Evolutionary conservation across 345 rosid species (phyloP).

Genomic region (Pistacia vera): DNA sequence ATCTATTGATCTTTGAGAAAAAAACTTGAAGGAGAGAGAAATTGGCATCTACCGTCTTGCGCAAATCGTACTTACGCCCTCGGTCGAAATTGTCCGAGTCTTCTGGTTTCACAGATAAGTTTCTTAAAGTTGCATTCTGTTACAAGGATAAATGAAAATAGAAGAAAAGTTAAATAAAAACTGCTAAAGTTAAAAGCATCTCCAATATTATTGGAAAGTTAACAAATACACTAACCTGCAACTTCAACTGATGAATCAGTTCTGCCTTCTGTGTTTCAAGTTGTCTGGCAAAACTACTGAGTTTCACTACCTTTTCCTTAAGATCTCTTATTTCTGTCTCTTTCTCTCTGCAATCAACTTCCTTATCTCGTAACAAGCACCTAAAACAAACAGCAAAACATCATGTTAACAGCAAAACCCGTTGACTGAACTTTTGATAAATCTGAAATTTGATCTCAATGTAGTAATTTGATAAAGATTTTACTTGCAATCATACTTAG

Average conservation of each 20-base stretch:
- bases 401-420: too few relatives aligned
- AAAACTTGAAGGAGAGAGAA: not conserved
- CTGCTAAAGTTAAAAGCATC: too few relatives aligned
- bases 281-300: slow-evolving; percentile 56
- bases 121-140: slow-evolving; percentile 48
- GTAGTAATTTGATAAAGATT: not conserved
- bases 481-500: not conserved
- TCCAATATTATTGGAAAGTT: too few relatives aligned
- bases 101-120: slow-evolving; percentile 27
- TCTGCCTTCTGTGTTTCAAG: slow-evolving; percentile 67
- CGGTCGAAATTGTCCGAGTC: slow-evolving; percentile 25
- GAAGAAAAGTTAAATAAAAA: not conserved
- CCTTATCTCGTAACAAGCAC: slow-evolving; percentile 81
- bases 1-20: not conserved
- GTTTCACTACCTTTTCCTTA: slow-evolving; percentile 74
- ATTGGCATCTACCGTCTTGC: slow-evolving; percentile 45
- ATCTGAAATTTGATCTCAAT: not conserved
- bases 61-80: slow-evolving; percentile 48
- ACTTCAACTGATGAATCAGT: slow-evolving; percentile 64
- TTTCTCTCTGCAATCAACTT: slow-evolving; percentile 78
- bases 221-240: slow-evolving; percentile 48
- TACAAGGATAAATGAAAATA: slow-evolving; percentile 3
- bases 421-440: not conserved
- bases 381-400: slow-evolving; percentile 37
- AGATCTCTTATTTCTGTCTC: slow-evolving; percentile 65